phyloP scores from a whole-genome alignment of 495 filamentous ascomycete species.

The Collariella sp. region DNA sequence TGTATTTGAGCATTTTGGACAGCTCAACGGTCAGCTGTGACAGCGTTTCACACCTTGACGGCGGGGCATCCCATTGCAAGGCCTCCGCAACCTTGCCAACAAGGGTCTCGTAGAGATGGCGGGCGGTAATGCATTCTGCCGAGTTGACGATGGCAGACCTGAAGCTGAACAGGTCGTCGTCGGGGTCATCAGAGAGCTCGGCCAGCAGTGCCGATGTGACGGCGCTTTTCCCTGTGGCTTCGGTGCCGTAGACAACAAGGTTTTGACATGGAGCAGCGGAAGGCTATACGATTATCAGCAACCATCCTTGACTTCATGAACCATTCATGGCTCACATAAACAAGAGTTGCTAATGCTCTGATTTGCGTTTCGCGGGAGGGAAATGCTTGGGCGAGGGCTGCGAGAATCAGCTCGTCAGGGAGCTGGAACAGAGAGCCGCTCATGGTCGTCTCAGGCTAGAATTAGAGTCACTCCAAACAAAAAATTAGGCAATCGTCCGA shows the following conservation, averaged over 20 bases:
- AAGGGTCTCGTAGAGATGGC: constrained; percentile 73
- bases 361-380: constrained; percentile 60
- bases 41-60: constrained; percentile 63
- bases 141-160: constrained; percentile 67
- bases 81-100: constrained; percentile 46
- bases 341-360: constrained; percentile 51
- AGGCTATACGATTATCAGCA: constrained; percentile 24
- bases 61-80: constrained; percentile 37
- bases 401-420: constrained; percentile 45
- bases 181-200: constrained; percentile 9
- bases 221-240: constrained; percentile 82
- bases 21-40: constrained; percentile 65
- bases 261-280: constrained; percentile 43
- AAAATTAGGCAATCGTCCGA: no score
- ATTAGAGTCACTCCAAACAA: not conserved
- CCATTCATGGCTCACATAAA: constrained; percentile 43
- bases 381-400: constrained; percentile 40
- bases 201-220: constrained; percentile 56
- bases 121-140: constrained; percentile 78
- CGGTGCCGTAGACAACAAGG: constrained; percentile 74
- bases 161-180: constrained; percentile 21
- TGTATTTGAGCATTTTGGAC: constrained; percentile 46
- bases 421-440: constrained; percentile 32
- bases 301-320: not conserved
- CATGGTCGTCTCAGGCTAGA: constrained; percentile 10